Percentiles rank a stretch among this genome's conserved stretches.
Conservation (phyloP, 2,329 filamentous ascomycete genomes). For the Penicillium sp. region DNA sequence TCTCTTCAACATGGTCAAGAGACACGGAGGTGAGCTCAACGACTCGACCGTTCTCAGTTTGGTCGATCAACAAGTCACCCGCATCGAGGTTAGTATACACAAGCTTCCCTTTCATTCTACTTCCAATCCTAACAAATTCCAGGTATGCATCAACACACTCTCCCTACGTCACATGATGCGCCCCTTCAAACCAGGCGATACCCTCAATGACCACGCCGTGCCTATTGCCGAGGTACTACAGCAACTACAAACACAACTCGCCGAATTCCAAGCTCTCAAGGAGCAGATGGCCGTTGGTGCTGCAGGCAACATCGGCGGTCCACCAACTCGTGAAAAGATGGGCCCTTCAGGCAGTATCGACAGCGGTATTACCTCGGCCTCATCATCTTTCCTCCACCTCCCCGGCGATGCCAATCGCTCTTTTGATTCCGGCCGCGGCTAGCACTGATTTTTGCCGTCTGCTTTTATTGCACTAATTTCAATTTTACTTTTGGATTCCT, state of each 20-base stretch:
- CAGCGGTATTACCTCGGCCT: constrained; percentile 24
- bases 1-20: constrained; percentile 72
- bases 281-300: constrained; percentile 37
- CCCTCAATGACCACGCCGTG: constrained; percentile 70
- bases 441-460: constrained; percentile 11
- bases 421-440: constrained; percentile 19
- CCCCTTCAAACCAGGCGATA: constrained; percentile 62
- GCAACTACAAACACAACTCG: constrained; percentile 43
- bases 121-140: constrained; percentile 22
- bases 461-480: constrained; percentile 4
- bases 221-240: constrained; percentile 69
- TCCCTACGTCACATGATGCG: constrained; percentile 74
- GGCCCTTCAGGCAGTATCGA: constrained; percentile 18
- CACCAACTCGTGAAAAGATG: constrained; percentile 11
- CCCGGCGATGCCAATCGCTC: constrained; percentile 19
- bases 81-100: constrained; percentile 77
- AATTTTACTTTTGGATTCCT: constrained; percentile 9
- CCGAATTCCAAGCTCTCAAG: constrained; percentile 44
- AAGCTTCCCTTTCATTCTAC: not conserved
- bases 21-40: constrained; percentile 77
- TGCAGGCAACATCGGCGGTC: constrained; percentile 26
- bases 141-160: constrained; percentile 81
- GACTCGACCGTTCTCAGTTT: constrained; percentile 87
- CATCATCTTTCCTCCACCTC: constrained; percentile 33
- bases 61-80: constrained; percentile 89